Percentiles rank a stretch among this genome's conserved stretches.
These are phyloP conservation scores for Malus sylvestris DNA, from an alignment of 306 rosid genomes.

Conservation along the genomic window DNA sequence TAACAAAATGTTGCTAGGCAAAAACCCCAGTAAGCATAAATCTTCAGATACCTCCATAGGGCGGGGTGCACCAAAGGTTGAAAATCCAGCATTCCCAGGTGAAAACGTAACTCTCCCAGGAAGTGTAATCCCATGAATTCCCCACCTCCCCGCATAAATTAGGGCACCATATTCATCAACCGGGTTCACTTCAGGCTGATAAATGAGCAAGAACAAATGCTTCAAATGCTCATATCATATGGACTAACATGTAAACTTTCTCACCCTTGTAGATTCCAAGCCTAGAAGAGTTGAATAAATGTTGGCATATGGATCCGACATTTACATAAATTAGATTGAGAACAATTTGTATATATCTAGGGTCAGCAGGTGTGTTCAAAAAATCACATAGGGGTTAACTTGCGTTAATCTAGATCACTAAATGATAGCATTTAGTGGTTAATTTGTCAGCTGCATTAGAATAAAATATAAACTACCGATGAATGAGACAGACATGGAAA, in stretches of 20 bases:
- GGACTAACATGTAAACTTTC: not conserved
- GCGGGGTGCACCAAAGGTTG: conserved; percentile 87
- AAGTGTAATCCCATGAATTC: conserved; percentile 75
- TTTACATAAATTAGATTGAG: not conserved
- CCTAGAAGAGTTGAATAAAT: not conserved
- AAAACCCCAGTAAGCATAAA: conserved; percentile 9
- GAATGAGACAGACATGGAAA: not conserved
- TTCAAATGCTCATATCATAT: not conserved
- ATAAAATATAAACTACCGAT: not conserved
- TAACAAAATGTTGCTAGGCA: conserved; percentile 9
- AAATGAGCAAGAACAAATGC: not conserved
- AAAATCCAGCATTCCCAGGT: conserved; percentile 82
- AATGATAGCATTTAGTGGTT: not conserved
- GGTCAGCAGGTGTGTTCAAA: not conserved
- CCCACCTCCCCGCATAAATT: conserved; percentile 90
- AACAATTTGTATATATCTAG: not conserved
- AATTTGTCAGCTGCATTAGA: not conserved
- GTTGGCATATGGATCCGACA: not conserved
- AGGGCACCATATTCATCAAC: conserved; percentile 93
- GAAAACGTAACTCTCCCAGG: conserved; percentile 96
- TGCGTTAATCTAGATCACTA: not conserved
- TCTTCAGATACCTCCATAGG: conserved; percentile 66
- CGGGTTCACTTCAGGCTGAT: conserved; percentile 71
- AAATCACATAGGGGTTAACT: not conserved
- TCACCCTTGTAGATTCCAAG: not conserved